Base-by-base conservation (phyloP, 176 grass and related monocot genomes). In the Microstegium vimineum region DNA sequence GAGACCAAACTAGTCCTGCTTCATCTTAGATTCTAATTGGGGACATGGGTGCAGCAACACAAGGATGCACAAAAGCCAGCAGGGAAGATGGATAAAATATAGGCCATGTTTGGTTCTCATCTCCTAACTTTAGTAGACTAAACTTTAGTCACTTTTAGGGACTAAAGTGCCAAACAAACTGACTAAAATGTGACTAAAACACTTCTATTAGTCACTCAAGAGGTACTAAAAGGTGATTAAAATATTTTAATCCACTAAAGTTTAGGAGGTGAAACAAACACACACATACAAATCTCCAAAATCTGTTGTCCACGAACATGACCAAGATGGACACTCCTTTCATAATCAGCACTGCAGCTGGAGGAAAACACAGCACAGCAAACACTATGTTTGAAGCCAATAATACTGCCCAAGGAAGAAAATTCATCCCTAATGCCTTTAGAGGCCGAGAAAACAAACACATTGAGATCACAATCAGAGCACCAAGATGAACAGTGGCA, bases 31-130 rank as follows among this genome's bases (percentile, higher is more conserved):
- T 78, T 71, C 57, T n/a, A 4, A 37, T 47, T 52, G 80, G 45
- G 9, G 4, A 45, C 90, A 93, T 20, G 92, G 95, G 82, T 98
- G 89, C 40, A 94, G 61, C 62, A 98, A 76, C 36, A 98, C 86
- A 78, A 91, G 90, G 43, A 98, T 62, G 83, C 89, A 98, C 20
- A 90, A 47, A 84, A 93, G 71, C 95, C 95, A 98, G 68, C 90
- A 98, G 40, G 92, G 92, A 68, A 98, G 89, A 86, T 98, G 92
- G 23, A 90, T 82, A 75, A 85, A 81, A 37, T 90, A 46, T 20
- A 98, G 27, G 27, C n/a, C n/a, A n/a, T n/a, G n/a, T n/a, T n/a
- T n/a, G n/a, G n/a, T n/a, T n/a, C n/a, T n/a, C n/a, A n/a, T n/a
- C n/a, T n/a, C n/a, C n/a, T n/a, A n/a, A n/a, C n/a, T n/a, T n/a